phyloP scores from a whole-genome alignment of 495 filamentous ascomycete species.

The Xylaria grammica region DNA sequence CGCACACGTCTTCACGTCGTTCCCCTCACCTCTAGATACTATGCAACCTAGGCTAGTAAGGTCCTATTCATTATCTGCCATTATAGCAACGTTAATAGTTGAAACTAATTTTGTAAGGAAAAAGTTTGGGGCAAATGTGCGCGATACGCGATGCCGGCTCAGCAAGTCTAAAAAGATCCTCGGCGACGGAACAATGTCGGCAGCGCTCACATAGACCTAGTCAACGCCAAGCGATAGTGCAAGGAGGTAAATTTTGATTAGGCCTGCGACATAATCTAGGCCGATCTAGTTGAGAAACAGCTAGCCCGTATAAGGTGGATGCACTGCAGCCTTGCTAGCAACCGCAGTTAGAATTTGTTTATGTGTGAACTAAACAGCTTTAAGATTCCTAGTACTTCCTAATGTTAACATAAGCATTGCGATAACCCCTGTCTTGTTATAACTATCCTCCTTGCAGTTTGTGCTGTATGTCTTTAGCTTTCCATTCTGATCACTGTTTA shows the following conservation, averaged over 20 bases:
- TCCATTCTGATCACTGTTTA: too few relatives aligned
- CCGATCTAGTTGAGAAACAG: constrained; percentile 58
- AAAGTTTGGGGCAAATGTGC: constrained; percentile 63
- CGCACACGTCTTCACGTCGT: constrained; percentile 29
- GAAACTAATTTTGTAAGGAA: constrained; percentile 46
- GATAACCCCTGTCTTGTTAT: too few relatives aligned
- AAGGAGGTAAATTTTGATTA: constrained; percentile 58
- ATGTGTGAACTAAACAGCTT: constrained; percentile 56
- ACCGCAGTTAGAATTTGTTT: constrained; percentile 54
- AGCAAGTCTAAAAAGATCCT: constrained; percentile 47
- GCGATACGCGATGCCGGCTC: constrained; percentile 46
- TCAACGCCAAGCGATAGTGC: constrained; percentile 44
- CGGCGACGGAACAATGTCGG: constrained; percentile 50
- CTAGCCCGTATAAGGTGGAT: background rate
- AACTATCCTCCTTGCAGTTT: too few relatives aligned
- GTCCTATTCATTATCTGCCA: constrained; percentile 27
- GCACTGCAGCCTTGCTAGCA: constrained; percentile 42
- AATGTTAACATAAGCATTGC: constrained; percentile 63
- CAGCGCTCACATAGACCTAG: constrained; percentile 54
- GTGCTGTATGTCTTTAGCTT: too few relatives aligned
- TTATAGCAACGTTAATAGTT: background rate
- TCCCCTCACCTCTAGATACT: constrained; percentile 27
- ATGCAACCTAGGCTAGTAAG: constrained; percentile 8
- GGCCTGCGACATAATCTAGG: constrained; percentile 59
- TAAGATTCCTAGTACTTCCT: constrained; percentile 59